phyloP scores from a whole-genome alignment of 2,329 filamentous ascomycete species.

The Grosmannia serpens region DNA sequence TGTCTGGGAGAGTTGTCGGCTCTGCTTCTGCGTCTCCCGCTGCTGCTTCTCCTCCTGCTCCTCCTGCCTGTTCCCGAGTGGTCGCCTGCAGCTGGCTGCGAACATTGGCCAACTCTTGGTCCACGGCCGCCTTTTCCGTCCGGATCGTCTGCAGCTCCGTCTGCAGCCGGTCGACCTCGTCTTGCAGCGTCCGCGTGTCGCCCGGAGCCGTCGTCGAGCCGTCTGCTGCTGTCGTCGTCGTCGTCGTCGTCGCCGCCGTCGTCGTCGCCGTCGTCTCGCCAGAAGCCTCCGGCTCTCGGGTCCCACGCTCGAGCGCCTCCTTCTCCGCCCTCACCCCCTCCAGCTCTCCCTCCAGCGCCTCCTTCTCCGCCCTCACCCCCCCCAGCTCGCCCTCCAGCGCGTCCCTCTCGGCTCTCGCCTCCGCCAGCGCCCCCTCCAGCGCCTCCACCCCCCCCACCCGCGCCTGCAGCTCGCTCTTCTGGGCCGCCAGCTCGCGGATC shows the following conservation, averaged over 20 bases:
- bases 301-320: not conserved
- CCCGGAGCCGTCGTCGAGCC: conserved; percentile 14
- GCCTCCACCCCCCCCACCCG: conserved; percentile 20
- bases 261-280: not conserved
- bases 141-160: conserved; percentile 56
- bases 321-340: conserved; percentile 1
- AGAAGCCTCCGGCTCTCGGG: too few species aligned
- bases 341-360: conserved; percentile 17
- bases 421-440: conserved; percentile 41
- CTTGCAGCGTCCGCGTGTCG: conserved; percentile 38
- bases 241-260: not conserved
- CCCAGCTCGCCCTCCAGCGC: conserved; percentile 35
- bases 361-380: conserved; percentile 11
- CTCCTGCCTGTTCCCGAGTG: conserved; percentile 47
- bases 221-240: not conserved
- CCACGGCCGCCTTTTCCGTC: conserved; percentile 57
- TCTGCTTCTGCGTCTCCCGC: not conserved
- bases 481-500: conserved; percentile 41
- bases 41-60: conserved; percentile 3
- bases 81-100: conserved; percentile 49
- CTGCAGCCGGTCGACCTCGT: conserved; percentile 34
- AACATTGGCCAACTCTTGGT: conserved; percentile 46
- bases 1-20: conserved; percentile 20
- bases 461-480: conserved; percentile 40
- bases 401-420: conserved; percentile 27